These are phyloP conservation scores for Lentinula novae-zelandiae DNA, from an alignment of 1,284 basidiomycete genomes.

Conservation along the genomic window DNA sequence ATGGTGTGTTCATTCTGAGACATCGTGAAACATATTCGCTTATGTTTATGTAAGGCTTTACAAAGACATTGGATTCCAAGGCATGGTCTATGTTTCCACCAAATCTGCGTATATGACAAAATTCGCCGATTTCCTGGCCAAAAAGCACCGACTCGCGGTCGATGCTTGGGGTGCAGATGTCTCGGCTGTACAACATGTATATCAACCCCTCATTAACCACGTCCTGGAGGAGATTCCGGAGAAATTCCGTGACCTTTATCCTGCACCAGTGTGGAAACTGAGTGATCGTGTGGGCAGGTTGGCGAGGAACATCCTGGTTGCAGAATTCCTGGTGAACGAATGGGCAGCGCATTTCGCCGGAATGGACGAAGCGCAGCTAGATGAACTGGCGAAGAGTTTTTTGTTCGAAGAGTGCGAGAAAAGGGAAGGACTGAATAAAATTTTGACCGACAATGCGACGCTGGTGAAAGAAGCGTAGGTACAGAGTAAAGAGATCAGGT, in stretches of 20 bases:
- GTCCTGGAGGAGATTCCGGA: constrained; percentile 42
- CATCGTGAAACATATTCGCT: neutral
- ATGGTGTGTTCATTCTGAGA: constrained; percentile 34
- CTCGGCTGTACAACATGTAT: constrained; percentile 42
- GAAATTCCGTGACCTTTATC: constrained; percentile 44
- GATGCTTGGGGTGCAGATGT: constrained; percentile 67
- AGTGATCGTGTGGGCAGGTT: constrained; percentile 42
- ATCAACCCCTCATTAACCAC: constrained; percentile 55
- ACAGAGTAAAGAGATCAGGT: neutral
- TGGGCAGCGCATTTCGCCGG: constrained; percentile 64
- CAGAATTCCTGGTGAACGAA: constrained; percentile 59
- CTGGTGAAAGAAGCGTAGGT: constrained; percentile 13
- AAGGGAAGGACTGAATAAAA: constrained; percentile 38
- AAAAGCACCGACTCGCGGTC: constrained; percentile 59
- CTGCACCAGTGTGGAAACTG: constrained; percentile 48
- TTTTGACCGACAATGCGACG: constrained; percentile 33
- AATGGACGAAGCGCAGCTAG: constrained; percentile 35
- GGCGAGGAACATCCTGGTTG: constrained; percentile 56
- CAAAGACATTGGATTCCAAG: constrained; percentile 84
- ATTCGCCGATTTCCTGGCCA: constrained; percentile 57
- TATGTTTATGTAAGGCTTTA: constrained; percentile 44
- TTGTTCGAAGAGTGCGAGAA: constrained; percentile 49
- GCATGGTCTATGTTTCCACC: constrained; percentile 71
- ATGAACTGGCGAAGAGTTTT: constrained; percentile 51
- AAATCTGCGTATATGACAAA: constrained; percentile 69